A percentile compares a stretch with the other conserved stretches of the same genome.
phyloP scores from a whole-genome alignment of 768 basidiomycete genomes.

The Brasilioporus rufonigricans region DNA sequence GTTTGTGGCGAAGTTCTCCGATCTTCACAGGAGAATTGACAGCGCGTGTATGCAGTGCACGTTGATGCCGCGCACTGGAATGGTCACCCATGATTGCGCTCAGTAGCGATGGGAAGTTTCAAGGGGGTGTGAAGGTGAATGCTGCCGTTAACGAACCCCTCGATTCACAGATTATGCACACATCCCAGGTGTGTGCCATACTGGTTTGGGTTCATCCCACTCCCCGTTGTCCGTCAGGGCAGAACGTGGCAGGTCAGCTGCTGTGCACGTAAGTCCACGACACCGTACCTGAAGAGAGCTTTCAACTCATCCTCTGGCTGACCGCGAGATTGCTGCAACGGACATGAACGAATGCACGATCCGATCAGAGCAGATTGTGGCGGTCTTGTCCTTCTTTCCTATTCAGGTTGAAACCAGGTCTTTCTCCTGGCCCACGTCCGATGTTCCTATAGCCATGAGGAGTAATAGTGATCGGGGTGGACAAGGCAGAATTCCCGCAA shows the following conservation, averaged over 20 bases:
- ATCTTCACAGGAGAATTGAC: not conserved
- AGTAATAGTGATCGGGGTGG: not conserved
- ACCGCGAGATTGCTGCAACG: not conserved
- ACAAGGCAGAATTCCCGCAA: not conserved
- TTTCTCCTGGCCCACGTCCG: not conserved
- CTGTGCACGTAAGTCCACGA: not conserved
- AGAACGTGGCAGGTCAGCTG: not conserved
- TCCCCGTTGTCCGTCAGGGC: not conserved
- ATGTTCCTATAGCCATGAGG: not conserved
- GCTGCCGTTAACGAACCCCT: slow-evolving; percentile 10
- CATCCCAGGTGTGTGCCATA: not conserved
- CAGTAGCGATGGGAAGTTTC: slow-evolving; percentile 1
- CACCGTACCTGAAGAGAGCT: slow-evolving; percentile 10
- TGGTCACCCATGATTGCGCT: not conserved
- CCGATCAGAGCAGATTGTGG: not conserved
- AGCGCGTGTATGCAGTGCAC: not conserved
- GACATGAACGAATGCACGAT: not conserved
- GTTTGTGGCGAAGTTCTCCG: not conserved
- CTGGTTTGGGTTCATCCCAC: not conserved
- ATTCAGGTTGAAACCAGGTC: not conserved
- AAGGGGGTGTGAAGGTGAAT: not conserved
- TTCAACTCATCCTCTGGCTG: slow-evolving; percentile 2
- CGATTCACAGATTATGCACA: not conserved
- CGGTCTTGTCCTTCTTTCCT: not conserved
- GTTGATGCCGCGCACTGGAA: not conserved